Percentiles rank a stretch among this genome's conserved stretches.
Evolutionary conservation across 78 protist genomes (phyloP).

Genomic region (Bodo saltans): DNA sequence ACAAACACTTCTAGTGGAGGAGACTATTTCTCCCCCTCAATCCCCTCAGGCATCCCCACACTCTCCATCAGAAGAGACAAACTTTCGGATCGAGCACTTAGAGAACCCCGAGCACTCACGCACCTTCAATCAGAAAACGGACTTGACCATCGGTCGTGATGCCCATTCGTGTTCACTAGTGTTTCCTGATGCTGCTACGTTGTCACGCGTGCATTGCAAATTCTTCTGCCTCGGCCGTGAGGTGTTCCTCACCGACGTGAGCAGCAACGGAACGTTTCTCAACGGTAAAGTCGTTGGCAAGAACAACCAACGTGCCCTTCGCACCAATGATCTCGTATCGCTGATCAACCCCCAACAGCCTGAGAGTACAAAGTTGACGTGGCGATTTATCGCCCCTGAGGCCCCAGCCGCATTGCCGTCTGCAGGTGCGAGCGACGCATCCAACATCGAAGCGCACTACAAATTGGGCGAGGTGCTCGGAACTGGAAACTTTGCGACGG

Average conservation of each 20-base stretch:
- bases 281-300: neutral
- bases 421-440: neutral
- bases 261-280: constrained; percentile 15
- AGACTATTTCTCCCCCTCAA: too few species aligned
- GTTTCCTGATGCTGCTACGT: neutral
- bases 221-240: neutral
- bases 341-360: neutral
- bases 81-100: neutral
- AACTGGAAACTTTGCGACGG: constrained; percentile 32
- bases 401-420: neutral
- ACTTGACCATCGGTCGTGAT: neutral
- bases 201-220: neutral
- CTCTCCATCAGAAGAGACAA: too few species aligned
- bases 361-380: neutral
- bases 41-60: too few species aligned
- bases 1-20: too few species aligned
- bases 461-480: constrained; percentile 1
- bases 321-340: neutral
- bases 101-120: neutral
- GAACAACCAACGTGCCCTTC: neutral
- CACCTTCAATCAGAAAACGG: neutral
- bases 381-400: neutral
- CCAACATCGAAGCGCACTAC: neutral
- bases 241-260: constrained; percentile 4
- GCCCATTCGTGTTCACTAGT: neutral